phyloP scores from a whole-genome alignment of 257 asterid species.

The Mitragyna speciosa region DNA sequence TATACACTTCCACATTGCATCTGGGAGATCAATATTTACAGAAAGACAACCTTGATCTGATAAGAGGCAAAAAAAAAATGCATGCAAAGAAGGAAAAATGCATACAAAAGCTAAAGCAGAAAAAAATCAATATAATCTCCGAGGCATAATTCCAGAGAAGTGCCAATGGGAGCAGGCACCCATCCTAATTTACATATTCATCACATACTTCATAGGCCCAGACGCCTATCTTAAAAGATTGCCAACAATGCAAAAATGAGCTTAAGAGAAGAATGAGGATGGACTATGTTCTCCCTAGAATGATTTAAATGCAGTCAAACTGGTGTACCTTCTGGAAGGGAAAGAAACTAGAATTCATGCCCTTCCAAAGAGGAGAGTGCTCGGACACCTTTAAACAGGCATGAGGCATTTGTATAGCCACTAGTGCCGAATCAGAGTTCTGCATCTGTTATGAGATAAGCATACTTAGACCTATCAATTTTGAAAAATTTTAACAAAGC shows the following conservation, averaged over 20 bases:
- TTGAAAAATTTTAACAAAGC: neutral
- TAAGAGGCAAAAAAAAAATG: neutral
- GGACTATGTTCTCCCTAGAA: neutral
- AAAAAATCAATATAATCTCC: neutral
- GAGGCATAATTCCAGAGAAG: neutral
- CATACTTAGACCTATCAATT: neutral
- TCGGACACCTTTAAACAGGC: slow-evolving; percentile 31
- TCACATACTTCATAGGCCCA: neutral
- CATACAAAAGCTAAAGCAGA: neutral
- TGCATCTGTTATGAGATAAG: slow-evolving; percentile 26
- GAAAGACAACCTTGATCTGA: neutral
- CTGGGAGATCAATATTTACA: neutral
- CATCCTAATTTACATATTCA: neutral
- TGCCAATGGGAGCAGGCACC: neutral
- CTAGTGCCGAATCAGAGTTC: slow-evolving; percentile 44
- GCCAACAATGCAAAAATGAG: neutral
- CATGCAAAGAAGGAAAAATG: neutral
- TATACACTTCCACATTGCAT: neutral
- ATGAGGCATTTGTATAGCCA: slow-evolving; percentile 38
- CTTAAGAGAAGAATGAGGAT: neutral
- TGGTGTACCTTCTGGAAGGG: slow-evolving; percentile 59
- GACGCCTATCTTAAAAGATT: neutral
- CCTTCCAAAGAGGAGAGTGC: slow-evolving; percentile 47
- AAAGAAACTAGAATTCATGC: slow-evolving; percentile 37
- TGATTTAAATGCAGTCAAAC: neutral